A percentile compares a stretch with the other conserved stretches of the same genome.
phyloP scores from a whole-genome alignment of 1,284 basidiomycete species.

The Cryptococcus jaspeensis region DNA sequence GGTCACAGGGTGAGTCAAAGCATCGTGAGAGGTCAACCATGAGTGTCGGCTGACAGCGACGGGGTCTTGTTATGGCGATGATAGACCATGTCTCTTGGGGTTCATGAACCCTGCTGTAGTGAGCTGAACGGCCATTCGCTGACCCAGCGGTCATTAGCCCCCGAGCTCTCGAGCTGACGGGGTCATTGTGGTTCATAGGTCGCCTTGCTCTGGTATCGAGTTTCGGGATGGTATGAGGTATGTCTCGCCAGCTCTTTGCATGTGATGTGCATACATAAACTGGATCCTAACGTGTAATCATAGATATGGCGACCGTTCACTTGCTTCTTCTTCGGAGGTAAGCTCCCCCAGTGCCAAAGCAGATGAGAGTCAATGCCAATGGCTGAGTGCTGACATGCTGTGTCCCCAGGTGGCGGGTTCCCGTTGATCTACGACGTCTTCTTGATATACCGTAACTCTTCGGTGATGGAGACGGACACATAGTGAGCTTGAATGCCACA shows the following conservation, averaged over 20 bases:
- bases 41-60: constrained; percentile 1
- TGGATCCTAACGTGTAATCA: background rate
- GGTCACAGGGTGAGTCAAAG: constrained; percentile 28
- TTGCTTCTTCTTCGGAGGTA: constrained; percentile 46
- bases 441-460: constrained; percentile 47
- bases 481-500: constrained; percentile 20
- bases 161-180: background rate
- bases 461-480: constrained; percentile 37
- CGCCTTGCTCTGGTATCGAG: constrained; percentile 26
- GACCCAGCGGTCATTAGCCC: too few relatives aligned
- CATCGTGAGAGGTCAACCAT: background rate
- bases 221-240: constrained; percentile 28
- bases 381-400: background rate
- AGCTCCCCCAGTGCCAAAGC: background rate
- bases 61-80: too few relatives aligned
- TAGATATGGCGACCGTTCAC: constrained; percentile 46
- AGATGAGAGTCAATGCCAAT: background rate
- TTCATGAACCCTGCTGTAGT: constrained; percentile 27
- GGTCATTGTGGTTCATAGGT: constrained; percentile 17
- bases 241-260: background rate
- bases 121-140: background rate
- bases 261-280: background rate
- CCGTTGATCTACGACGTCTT: constrained; percentile 46
- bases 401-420: constrained; percentile 31
- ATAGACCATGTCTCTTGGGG: constrained; percentile 33